Evolutionary conservation across 768 basidiomycete species (phyloP), one percentile per base, ranked within the genome.

Genomic region (Collybia nuda): DNA sequence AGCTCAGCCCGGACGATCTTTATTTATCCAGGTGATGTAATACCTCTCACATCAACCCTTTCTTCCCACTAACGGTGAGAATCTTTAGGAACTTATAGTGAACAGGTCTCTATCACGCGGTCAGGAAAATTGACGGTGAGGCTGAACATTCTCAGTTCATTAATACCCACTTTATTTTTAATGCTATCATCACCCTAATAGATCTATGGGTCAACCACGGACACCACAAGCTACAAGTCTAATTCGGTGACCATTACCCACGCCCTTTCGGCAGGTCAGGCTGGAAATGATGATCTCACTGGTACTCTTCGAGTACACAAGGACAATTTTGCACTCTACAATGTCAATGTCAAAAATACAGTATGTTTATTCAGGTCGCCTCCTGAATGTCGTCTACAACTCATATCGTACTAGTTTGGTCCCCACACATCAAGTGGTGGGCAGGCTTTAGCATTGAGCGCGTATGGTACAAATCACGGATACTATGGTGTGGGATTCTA

Each of bases 41-140:
- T 11, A 5, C 12, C 3, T 19, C 24, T 36, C 28, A 42, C 19
- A n/a, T 23, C 23, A 8, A n/a, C 6, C 12, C 18, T 6, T 11
- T 35, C 40, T 7, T 26, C 8, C 18, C 29, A 19, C 24, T 22
- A n/a, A 35, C 2, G 18, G 18, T 21, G 21, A 24, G 5, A 19
- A 17, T 17, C 4, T 3, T 2, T 21, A 51, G 52, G 77, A 1
- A 74, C 73, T 1, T 77, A 78, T 54, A 59, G 47, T 22, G 76
- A 71, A 40, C 74, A 74, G 55, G 67, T 77, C 9, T 59, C 66
- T 50, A 76, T 77, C 26, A 68, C 69, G 1, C 71, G 75, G 22
- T 39, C 65, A 2, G 75, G 75, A 1, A 70, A 72, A 12, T 64
- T 75, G 11, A 76, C 71, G 5, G 74, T 73, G 24, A 26, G 24